phyloP scores from a whole-genome alignment of 2,329 filamentous ascomycete genomes.

The Onygena corvina region DNA sequence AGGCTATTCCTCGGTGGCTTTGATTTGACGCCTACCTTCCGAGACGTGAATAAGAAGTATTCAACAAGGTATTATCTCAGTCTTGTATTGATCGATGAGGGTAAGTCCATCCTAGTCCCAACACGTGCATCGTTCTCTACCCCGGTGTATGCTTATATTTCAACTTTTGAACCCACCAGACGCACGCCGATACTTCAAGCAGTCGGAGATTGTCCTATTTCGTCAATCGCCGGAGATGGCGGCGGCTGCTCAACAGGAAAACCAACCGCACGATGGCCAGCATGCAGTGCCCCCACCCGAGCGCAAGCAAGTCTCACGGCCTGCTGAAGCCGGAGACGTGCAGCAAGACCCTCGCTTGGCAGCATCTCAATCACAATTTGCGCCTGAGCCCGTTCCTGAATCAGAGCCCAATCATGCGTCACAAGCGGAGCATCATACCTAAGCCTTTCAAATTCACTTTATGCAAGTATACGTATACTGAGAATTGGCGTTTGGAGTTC shows the following conservation, averaged over 20 bases:
- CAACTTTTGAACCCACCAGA: constrained; percentile 45
- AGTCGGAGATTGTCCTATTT: constrained; percentile 95
- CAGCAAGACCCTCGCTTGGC: background rate
- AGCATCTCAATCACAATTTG: constrained; percentile 1
- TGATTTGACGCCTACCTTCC: constrained; percentile 93
- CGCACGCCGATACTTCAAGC: constrained; percentile 94
- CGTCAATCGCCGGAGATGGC: constrained; percentile 48
- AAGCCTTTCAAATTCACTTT: background rate
- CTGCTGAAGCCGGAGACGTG: background rate
- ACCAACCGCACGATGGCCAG: constrained; percentile 3
- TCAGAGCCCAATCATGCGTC: background rate
- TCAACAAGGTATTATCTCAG: constrained; percentile 96
- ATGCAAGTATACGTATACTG: background rate
- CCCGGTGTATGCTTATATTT: background rate
- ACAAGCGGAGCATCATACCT: background rate
- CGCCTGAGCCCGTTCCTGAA: background rate
- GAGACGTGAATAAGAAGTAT: constrained; percentile 99
- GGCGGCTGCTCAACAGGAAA: constrained; percentile 1
- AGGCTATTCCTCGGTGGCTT: constrained; percentile 94
- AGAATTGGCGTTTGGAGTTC: background rate
- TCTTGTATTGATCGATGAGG: constrained; percentile 89
- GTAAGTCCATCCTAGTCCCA: constrained; percentile 37
- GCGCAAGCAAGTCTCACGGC: constrained; percentile 1
- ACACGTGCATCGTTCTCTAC: background rate
- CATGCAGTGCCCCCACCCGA: constrained; percentile 3